Evolutionary conservation across 2,329 filamentous ascomycete species (phyloP), one percentile per base, ranked within the genome.

Genomic region (Colletotrichum liriopes): DNA sequence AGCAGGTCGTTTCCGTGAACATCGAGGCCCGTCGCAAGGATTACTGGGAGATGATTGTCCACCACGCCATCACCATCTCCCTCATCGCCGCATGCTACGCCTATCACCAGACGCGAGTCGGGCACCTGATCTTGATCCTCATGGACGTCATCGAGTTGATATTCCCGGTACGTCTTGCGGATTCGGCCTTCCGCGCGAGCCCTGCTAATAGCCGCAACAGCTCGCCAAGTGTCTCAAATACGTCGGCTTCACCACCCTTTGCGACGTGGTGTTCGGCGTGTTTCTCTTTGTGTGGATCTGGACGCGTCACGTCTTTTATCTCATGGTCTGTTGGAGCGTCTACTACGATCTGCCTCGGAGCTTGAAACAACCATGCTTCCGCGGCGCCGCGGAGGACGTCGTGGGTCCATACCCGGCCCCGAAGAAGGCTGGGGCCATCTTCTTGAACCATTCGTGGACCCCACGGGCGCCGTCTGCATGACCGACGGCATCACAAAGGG

Each of bases 1-100:
- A 67, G 65, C 65, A 67, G 37, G 65, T 67, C 45, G 41, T 67
- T 29, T 67, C 65, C 1, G 65, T 67, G 23, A 67, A 67, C 8
- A 67, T 63, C 6, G 65, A 67, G 45, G 65, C 43, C 9, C 26
- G 29, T 14, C 58, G 65, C 18, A 67, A 67, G 7, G 43, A 67
- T 18, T 39, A 62, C 32, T 62, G 59, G 59, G 59, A 62, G n/a
- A 62, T 49, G 59, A 39, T 62, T 39, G 59, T 51, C 4, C 45
- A 62, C 4, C 59, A 62, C 14, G 59, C 59, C 14, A 62, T 62
- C 32, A 62, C 59, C n/a, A 62, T 51, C 14, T 39, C 45, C 8
- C 59, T 62, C 14, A 62, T 62, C 16, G 59, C 45, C 7, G 32
- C 59, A 23, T 62, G 59, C 37, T 65, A 65, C 51, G 62, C 62